Evolutionary conservation across 768 basidiomycete genomes (phyloP).

Genomic region (Leccinum subgranulosum): DNA sequence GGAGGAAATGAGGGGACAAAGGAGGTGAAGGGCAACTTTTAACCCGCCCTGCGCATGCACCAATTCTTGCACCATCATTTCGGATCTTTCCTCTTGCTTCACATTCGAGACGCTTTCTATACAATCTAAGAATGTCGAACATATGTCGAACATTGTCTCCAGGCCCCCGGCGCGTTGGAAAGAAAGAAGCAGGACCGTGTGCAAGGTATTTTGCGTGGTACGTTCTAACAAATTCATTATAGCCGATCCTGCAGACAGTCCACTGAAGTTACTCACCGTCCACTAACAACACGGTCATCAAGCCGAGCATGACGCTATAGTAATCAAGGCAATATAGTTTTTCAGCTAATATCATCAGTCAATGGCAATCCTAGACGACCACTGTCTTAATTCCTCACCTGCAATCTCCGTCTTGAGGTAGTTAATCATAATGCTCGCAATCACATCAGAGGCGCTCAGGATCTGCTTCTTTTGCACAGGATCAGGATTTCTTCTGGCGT

Average conservation of each 20-base stretch:
- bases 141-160: conserved; percentile 59
- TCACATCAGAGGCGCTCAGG: conserved; percentile 56
- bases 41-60: conserved; percentile 76
- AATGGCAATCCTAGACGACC: conserved; percentile 12
- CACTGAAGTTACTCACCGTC: conserved; percentile 43
- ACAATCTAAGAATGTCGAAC: conserved; percentile 49
- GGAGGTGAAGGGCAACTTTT: conserved; percentile 75
- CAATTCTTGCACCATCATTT: conserved; percentile 58
- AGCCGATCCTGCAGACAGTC: neutral
- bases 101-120: conserved; percentile 53
- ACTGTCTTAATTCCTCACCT: conserved; percentile 41
- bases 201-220: conserved; percentile 65
- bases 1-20: conserved; percentile 73
- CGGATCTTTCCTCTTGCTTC: conserved; percentile 54
- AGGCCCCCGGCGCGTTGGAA: conserved; percentile 74
- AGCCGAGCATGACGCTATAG: conserved; percentile 52
- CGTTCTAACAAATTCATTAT: conserved; percentile 52
- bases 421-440: conserved; percentile 71
- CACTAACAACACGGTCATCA: conserved; percentile 50
- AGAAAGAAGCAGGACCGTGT: conserved; percentile 77
- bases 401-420: conserved; percentile 56
- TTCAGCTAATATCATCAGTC: conserved; percentile 32
- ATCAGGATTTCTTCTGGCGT: conserved; percentile 76
- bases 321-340: conserved; percentile 45
- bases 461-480: conserved; percentile 75